These are phyloP conservation scores for Viridothelium virens DNA, from an alignment of 495 filamentous ascomycete species.

Conservation along the genomic window DNA sequence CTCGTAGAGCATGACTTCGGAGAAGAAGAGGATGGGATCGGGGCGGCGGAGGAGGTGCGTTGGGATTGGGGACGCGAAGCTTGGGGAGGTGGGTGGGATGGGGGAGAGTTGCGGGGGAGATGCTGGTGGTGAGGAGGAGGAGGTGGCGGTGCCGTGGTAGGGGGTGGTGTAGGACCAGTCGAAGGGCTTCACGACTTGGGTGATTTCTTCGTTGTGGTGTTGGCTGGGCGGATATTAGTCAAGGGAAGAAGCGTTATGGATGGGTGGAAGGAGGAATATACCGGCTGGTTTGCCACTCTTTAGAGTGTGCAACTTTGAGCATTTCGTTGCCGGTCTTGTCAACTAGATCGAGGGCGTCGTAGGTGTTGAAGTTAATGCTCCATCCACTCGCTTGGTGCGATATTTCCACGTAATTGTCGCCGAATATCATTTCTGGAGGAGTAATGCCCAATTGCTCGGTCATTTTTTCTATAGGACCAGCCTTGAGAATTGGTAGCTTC, in stretches of 20 bases:
- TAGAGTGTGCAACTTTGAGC: conserved; percentile 88
- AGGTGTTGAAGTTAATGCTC: conserved; percentile 71
- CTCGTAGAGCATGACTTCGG: conserved; percentile 92
- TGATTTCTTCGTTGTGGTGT: conserved; percentile 77
- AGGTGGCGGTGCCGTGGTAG: conserved; percentile 60
- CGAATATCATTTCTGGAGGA: conserved; percentile 97
- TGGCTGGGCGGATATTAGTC: conserved; percentile 48
- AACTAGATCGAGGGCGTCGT: conserved; percentile 77
- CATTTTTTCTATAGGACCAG: conserved; percentile 83
- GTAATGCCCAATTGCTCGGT: conserved; percentile 68
- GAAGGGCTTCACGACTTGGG: conserved; percentile 87
- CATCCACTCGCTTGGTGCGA: conserved; percentile 62
- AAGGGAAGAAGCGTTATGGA: neutral
- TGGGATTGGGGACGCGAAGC: conserved; percentile 53
- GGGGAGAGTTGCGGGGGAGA: neutral
- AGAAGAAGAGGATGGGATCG: conserved; percentile 90
- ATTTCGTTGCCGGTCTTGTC: conserved; percentile 87
- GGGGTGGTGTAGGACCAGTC: conserved; percentile 95
- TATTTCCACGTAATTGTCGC: conserved; percentile 76
- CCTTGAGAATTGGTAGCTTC: conserved; percentile 87
- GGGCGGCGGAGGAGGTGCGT: conserved; percentile 72
- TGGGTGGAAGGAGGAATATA: conserved; percentile 26
- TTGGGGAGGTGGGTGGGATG: conserved; percentile 22
- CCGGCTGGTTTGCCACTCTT: conserved; percentile 79
- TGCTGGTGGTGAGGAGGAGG: neutral